phyloP scores from a whole-genome alignment of 208 protist species.

The Leishmania major region DNA sequence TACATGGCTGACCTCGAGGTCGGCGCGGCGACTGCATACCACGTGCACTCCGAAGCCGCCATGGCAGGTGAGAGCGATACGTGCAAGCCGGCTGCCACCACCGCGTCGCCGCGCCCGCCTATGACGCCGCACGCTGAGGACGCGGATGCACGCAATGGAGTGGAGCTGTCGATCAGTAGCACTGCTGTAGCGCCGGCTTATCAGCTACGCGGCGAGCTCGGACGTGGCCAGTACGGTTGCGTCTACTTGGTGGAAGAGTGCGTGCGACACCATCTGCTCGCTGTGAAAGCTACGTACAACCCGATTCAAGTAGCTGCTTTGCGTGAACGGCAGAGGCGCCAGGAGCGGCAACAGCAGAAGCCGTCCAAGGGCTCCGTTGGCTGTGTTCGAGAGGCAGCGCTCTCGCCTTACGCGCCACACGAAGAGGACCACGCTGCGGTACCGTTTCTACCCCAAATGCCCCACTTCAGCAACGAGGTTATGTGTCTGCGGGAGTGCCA shows the following conservation, averaged over 20 bases:
- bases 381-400: neutral
- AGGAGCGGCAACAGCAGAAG: constrained; percentile 16
- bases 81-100: neutral
- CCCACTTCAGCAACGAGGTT: constrained; percentile 33
- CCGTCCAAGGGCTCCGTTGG: neutral
- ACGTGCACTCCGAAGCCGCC: neutral
- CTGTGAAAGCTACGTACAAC: constrained; percentile 32
- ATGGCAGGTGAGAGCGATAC: neutral
- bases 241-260: constrained; percentile 31
- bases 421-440: neutral
- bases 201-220: constrained; percentile 27
- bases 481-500: constrained; percentile 36
- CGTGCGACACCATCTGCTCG: constrained; percentile 24
- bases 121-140: neutral
- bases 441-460: neutral
- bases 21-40: neutral
- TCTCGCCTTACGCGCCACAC: neutral
- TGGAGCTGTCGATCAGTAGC: constrained; percentile 22
- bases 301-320: constrained; percentile 19
- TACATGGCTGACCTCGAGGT: constrained; percentile 13
- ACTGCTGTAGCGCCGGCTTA: constrained; percentile 12
- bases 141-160: neutral
- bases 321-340: constrained; percentile 11
- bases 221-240: constrained; percentile 29
- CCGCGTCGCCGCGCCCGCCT: neutral